Evolutionary conservation across 2,329 filamentous ascomycete genomes (phyloP), one percentile per base, ranked within the genome.

Genomic region (Aspergillus amoenus): DNA sequence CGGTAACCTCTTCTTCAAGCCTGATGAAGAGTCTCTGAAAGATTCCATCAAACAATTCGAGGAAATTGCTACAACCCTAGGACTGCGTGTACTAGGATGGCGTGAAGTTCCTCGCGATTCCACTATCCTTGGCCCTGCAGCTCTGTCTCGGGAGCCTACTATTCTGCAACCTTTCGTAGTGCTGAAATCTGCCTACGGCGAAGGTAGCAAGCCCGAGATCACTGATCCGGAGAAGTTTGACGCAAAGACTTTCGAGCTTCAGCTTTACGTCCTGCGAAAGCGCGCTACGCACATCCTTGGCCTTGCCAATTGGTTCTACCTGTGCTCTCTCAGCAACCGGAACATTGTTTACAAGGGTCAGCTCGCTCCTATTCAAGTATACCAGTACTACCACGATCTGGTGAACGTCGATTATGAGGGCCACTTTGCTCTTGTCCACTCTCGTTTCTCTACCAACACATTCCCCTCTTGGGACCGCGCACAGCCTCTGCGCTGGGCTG

Each of bases 301-400:
- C 59, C 84, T 97, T 56, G 91, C 95, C 78, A 97, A 97, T 77
- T 97, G 93, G 93, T 97, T 97, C 82, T 97, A 97, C 76, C 83
- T 97, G 58, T 97, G 93, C 83, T 96, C 92, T 49, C 80, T 97
- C 65, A 94, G 88, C 76, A 97, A 96, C 86, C 93, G 93, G 79
- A 97, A 97, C 81, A 97, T 97, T 78, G 91, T 97, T 59, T 97
- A 97, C 84, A 97, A 97, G 84, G 93, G 93, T 63, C 94, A 97
- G 76, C 82, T 97, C 64, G 89, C 93, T 44, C 93, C 93, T 22
- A 86, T 93, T 30, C 93, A 97, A 81, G 93, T 97, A 52, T 97
- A 97, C 79, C 89, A 95, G 73, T 97, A 97, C 81, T 97, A 96
- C 79, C 91, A 97, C 76, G 93, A 97, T 79, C 79, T 97, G 73